phyloP scores from a whole-genome alignment of 805 yeast species.

The Zygosaccharomyces siamensis region DNA sequence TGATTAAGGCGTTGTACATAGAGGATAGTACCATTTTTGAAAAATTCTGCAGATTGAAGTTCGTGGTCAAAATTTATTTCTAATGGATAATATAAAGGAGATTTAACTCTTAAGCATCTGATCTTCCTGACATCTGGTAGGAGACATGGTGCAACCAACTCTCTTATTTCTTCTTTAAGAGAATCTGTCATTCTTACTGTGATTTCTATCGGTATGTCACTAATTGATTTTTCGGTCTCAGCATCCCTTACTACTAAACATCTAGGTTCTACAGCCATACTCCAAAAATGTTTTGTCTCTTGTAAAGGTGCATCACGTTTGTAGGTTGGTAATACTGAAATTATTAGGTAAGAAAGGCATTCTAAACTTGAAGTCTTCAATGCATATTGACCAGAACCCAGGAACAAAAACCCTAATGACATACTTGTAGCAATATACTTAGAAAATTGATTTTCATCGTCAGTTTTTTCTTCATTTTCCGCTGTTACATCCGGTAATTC shows the following conservation, averaged over 20 bases:
- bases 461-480: conserved; percentile 25
- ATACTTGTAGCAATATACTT: conserved; percentile 71
- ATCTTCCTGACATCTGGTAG: conserved; percentile 57
- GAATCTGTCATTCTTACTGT: conserved; percentile 28
- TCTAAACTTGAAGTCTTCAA: conserved; percentile 53
- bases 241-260: conserved; percentile 77
- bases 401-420: conserved; percentile 80
- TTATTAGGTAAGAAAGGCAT: conserved; percentile 42
- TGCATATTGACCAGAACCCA: conserved; percentile 92
- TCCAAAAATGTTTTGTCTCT: conserved; percentile 88
- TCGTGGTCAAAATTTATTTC: conserved; percentile 36
- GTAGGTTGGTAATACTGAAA: conserved; percentile 65
- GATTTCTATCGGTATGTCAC: conserved; percentile 40
- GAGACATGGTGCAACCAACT: conserved; percentile 56
- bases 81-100: conserved; percentile 49
- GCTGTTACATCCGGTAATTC: conserved; percentile 3
- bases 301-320: conserved; percentile 54
- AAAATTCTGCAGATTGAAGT: conserved; percentile 25
- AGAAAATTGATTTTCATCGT: conserved; percentile 47
- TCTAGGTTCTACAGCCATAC: conserved; percentile 71
- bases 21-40: conserved; percentile 28
- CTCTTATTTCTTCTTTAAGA: conserved; percentile 40
- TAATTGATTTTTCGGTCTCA: conserved; percentile 51
- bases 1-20: conserved; percentile 22
- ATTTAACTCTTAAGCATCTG: conserved; percentile 41